Evolutionary conservation across 164 flowering plant species (phyloP), one percentile per base, ranked within the genome.

Genomic region (Magnolia changhungtana): DNA sequence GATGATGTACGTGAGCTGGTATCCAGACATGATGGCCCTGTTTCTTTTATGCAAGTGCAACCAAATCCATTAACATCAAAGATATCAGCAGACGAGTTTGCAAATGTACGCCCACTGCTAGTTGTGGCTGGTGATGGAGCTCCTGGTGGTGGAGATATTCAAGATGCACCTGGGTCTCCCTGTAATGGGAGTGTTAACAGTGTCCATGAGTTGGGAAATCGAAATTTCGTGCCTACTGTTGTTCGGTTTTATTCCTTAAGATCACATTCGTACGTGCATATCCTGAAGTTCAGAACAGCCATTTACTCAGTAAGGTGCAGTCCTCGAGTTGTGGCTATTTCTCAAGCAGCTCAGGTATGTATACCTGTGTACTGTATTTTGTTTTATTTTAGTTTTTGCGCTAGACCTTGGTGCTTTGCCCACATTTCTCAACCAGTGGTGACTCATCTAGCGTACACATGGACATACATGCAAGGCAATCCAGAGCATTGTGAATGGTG

Each of bases 301-400:
- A 83, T 93, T 75, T 88, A 81, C 83, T 87, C 91, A 9, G 91
- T 93, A 23, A 87, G 92, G 77, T 89, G 97, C 88, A 93, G 97
- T 68, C 67, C 90, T 76, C 90, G 91, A 59, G 84, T 91, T 77
- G 84, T 91, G 68, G 96, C 94, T 78, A 77, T 93, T 67, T 82
- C 87, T 72, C 95, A 86, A 79, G 85, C 92, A 80, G 72, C 90
- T 82, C 95, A 93, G 94, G 97, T 91, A 82, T 72, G 74, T 76
- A 65, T 21, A 8, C 50, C 27, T 1, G 9, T 59, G n/a, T 13
- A 14, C 16, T 20, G 8, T 49, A 2, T 55, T 37, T 14, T 55
- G 59, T 55, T 55, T 55, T 8, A 55, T 55, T 9, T 55, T 55
- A 37, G 45, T 37, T 37, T 37, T 37, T 3, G 45, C 0, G 5